Conservation (phyloP, 495 filamentous ascomycete genomes). For the Hypoxylon fuscum region DNA sequence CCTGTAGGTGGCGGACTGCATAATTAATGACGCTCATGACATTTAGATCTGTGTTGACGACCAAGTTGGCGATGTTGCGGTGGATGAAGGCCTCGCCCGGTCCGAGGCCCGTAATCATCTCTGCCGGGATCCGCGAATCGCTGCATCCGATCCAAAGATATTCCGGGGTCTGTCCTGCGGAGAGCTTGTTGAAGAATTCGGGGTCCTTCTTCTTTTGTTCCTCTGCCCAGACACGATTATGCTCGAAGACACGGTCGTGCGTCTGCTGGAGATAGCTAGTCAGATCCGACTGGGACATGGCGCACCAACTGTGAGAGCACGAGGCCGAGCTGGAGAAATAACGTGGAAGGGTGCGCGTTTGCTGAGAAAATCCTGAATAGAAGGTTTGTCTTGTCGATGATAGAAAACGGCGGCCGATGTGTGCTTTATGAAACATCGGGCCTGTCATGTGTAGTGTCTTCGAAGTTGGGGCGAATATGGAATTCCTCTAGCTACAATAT, state of each 20-base stretch:
- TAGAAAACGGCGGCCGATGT: conserved; percentile 8
- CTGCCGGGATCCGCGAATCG: conserved; percentile 70
- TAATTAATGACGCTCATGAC: conserved; percentile 71
- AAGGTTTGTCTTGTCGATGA: conserved; percentile 14
- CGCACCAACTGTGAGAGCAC: conserved; percentile 22
- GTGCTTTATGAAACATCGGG: conserved; percentile 31
- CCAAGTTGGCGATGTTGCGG: conserved; percentile 71
- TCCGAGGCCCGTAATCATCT: conserved; percentile 65
- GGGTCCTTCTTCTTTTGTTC: conserved; percentile 60
- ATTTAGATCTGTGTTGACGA: conserved; percentile 66
- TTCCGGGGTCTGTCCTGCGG: conserved; percentile 63
- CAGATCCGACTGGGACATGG: conserved; percentile 53
- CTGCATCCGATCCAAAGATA: conserved; percentile 73
- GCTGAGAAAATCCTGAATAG: neutral
- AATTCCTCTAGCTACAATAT: neutral
- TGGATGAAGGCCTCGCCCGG: conserved; percentile 70
- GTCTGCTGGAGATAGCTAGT: conserved; percentile 54
- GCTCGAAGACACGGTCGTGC: conserved; percentile 63
- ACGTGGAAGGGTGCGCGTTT: conserved; percentile 4
- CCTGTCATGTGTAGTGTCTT: conserved; percentile 4
- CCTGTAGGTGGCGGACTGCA: conserved; percentile 65
- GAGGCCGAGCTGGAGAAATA: conserved; percentile 13
- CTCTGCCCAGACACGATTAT: conserved; percentile 64
- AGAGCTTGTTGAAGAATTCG: conserved; percentile 63
- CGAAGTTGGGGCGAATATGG: conserved; percentile 2